phyloP scores from a whole-genome alignment of 2,329 filamentous ascomycete genomes.

The Nigrospora sphaerica region DNA sequence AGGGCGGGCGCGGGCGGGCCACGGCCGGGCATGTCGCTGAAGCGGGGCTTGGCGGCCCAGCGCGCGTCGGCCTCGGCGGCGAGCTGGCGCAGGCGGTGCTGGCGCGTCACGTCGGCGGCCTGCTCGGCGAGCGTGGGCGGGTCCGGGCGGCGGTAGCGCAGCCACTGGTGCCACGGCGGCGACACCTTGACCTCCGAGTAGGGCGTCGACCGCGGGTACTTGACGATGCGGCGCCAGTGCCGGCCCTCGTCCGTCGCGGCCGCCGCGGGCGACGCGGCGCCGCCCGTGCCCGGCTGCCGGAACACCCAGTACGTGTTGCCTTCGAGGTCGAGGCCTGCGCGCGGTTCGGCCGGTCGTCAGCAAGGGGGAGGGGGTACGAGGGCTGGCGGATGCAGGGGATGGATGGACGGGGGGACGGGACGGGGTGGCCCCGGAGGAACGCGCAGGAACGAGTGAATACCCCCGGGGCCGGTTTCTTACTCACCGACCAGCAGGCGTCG shows the following conservation, averaged over 20 bases:
- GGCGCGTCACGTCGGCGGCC: slow-evolving; percentile 42
- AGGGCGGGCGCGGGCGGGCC: slow-evolving; percentile 20
- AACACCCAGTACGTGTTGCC: slow-evolving; percentile 68
- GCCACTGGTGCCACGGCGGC: slow-evolving; percentile 63
- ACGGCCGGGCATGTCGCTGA: slow-evolving; percentile 39
- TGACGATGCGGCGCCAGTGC: slow-evolving; percentile 55
- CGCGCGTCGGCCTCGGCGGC: slow-evolving; percentile 56
- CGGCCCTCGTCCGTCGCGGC: slow-evolving; percentile 20
- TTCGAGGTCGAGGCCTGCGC: slow-evolving; percentile 52
- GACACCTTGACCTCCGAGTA: slow-evolving; percentile 48
- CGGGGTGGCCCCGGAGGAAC: no score
- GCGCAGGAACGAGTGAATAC: no score
- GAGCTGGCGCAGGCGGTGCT: slow-evolving; percentile 44
- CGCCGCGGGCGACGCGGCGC: slow-evolving; percentile 5
- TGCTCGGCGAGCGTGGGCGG: slow-evolving; percentile 54
- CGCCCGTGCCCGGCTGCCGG: slow-evolving; percentile 38
- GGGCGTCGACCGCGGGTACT: slow-evolving; percentile 48
- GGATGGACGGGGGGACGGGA: no score
- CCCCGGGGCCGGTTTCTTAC: slow-evolving; percentile 9
- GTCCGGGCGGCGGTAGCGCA: slow-evolving; percentile 49
- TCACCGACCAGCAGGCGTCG: slow-evolving; percentile 55
- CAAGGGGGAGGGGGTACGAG: neutral
- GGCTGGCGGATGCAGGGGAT: neutral
- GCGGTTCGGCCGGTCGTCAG: neutral
- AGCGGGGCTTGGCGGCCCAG: slow-evolving; percentile 53